These are phyloP conservation scores for Arabis hirsuta DNA, from an alignment of 345 rosid genomes.

Conservation along the genomic window DNA sequence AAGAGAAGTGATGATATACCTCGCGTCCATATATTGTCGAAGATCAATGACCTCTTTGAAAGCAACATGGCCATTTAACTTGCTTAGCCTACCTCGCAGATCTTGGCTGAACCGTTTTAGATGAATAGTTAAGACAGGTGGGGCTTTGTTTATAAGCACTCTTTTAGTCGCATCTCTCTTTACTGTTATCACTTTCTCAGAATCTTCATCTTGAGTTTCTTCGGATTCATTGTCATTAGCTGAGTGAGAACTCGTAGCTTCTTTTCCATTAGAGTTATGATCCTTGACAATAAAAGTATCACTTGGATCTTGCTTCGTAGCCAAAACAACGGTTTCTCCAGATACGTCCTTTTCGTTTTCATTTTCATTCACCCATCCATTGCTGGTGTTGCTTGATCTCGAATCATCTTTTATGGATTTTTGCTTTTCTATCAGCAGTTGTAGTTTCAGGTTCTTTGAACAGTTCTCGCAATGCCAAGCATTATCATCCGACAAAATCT, in stretches of 20 bases:
- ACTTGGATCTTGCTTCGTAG: conserved; percentile 39
- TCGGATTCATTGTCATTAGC: conserved; percentile 49
- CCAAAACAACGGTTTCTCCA: conserved; percentile 24
- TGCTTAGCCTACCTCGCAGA: conserved; percentile 87
- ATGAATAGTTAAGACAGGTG: conserved; percentile 85
- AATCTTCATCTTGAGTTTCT: conserved; percentile 49
- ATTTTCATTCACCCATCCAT: conserved; percentile 42
- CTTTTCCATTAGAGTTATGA: conserved; percentile 42
- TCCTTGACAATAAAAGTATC: conserved; percentile 45
- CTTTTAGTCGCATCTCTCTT: conserved; percentile 95
- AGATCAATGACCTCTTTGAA: conserved; percentile 77
- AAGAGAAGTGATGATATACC: conserved; percentile 53
- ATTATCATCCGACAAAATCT: conserved; percentile 83
- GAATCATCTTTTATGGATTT: conserved; percentile 40
- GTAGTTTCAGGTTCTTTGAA: conserved; percentile 55
- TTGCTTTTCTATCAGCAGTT: conserved; percentile 50
- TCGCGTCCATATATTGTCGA: conserved; percentile 73
- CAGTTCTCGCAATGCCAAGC: conserved; percentile 98
- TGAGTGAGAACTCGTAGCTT: conserved; percentile 39
- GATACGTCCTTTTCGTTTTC: conserved; percentile 29
- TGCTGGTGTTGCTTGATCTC: conserved; percentile 38
- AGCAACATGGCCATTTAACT: conserved; percentile 87
- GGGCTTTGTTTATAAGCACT: conserved; percentile 74
- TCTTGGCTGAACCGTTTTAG: conserved; percentile 96
- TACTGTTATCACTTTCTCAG: conserved; percentile 53